Evolutionary conservation across 768 basidiomycete species (phyloP), one percentile per base, ranked within the genome.

Genomic region (Leccinellum albellum): DNA sequence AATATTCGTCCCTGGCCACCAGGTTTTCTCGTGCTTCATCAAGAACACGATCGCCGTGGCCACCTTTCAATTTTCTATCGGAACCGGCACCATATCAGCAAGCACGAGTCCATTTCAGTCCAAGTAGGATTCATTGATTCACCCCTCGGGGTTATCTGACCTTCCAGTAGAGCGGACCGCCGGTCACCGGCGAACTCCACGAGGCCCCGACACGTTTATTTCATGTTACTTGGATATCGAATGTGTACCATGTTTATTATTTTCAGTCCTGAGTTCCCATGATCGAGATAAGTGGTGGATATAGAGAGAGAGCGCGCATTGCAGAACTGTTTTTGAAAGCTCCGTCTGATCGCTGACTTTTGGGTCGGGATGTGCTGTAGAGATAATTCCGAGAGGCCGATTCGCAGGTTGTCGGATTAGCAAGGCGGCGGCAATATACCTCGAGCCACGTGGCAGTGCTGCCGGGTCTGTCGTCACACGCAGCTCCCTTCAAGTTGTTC

Each of bases 21-120:
- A 70, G 69, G 69, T 47, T 66, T 73, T 70, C 71, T 70, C 71
- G 68, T 70, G 70, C 68, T 59, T 58, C 66, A 53, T 72, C 47
- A 26, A 46, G 54, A 29, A 52, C 58, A 60, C 69, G 70, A 70
- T 70, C 71, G 70, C 69, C 65, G 70, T 59, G 59, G 54, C 33
- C 57, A 58, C 55, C 47, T 57, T 65, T 62, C 66, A 67, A 69
- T 66, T 62, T 40, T 67, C 47, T 63, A 28, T 71, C 71, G 70
- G 70, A 70, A 70, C 70, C 70, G 68, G 66, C 60, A 57, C 55
- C 44, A 20, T 50, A 61, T 63, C 65, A 69, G 35, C 60, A 49
- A 55, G 44, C 55, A 64, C 58, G 63, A 56, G 61, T 60, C 62
- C 60, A 59, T 59, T 66, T 61, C 57, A 60, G 58, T 37, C 53